Evolutionary conservation across 225 moss, liverwort and hornwort genomes (phyloP), one percentile per base, ranked within the genome.

Genomic region (Anthoceros angustus): DNA sequence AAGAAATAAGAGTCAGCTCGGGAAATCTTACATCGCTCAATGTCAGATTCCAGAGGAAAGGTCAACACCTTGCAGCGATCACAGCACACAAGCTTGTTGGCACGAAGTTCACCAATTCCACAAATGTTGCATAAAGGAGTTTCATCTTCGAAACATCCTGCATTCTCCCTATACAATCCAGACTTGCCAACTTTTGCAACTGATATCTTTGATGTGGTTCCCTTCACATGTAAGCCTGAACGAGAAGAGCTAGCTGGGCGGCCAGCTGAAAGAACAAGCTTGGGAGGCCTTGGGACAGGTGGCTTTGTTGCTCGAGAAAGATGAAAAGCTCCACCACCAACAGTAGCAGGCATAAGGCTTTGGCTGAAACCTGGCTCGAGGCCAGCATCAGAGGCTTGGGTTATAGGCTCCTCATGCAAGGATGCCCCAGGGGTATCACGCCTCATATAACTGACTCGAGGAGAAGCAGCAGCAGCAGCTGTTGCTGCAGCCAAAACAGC

Each of bases 381-480:
- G 77, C 60, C 69, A 70, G 70, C 76, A 75, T 41, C 74, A 72
- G 64, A 66, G 73, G 41, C 79, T 79, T 41, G 61, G 65, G 67
- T 82, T 82, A 74, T 73, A 75, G 68, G 68, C 49, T 40, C 55
- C 23, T 55, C 55, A 55, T 23, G 55, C 55, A 55, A 55, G n/a
- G 14, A 15, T 55, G 5, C 55, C 14, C 55, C 55, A 9, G 77
- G 64, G 39, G 73, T 69, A 72, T 85, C 85, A 67, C 85, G 81
- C 73, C 82, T 82, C 63, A 85, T 76, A 46, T 82, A 82, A 62
- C 85, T 80, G 46, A 85, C 75, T 70, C 85, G 79, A 67, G 85
- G 85, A 72, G 85, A 85, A 50, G 85, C 85, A 65, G 85, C 85
- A 5, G 85, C 85, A 20, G 82, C 85, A 24, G 85, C 85, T 67